Conservation (phyloP, 805 yeast genomes). For the Diddensiella transvaalensis region DNA sequence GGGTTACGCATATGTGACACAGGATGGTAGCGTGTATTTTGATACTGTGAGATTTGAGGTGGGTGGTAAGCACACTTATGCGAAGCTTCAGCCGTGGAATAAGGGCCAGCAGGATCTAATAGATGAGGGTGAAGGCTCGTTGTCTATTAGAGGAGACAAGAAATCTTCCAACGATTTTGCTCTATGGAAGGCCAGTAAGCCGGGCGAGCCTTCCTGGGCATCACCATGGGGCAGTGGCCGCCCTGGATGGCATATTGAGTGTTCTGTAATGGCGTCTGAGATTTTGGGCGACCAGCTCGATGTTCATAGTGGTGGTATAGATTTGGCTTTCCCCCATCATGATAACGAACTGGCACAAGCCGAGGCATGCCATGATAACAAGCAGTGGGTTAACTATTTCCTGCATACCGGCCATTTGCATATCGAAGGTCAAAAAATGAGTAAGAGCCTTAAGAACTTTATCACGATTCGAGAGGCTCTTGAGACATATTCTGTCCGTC, state of each 20-base stretch:
- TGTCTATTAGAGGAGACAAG: constrained; percentile 58
- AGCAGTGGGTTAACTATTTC: constrained; percentile 97
- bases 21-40: constrained; percentile 94
- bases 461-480: constrained; percentile 92
- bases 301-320: constrained; percentile 96
- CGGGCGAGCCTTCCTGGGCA: constrained; percentile 95
- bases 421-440: constrained; percentile 98
- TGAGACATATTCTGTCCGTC: constrained; percentile 65
- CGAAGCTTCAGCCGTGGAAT: constrained; percentile 98
- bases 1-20: constrained; percentile 80
- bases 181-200: constrained; percentile 92
- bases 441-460: constrained; percentile 90
- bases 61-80: constrained; percentile 72
- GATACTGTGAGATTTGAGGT: constrained; percentile 81
- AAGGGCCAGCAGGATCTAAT: constrained; percentile 82
- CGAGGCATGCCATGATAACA: constrained; percentile 84
- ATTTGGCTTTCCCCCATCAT: constrained; percentile 97
- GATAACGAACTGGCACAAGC: constrained; percentile 97
- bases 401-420: constrained; percentile 97
- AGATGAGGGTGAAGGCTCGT: constrained; percentile 92
- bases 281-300: constrained; percentile 80
- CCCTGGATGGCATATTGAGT: constrained; percentile 99
- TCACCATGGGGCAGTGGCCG: constrained; percentile 97
- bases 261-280: constrained; percentile 97
- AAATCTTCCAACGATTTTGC: constrained; percentile 84